phyloP scores from a whole-genome alignment of 2,329 filamentous ascomycete genomes.

The Alternaria sp. region DNA sequence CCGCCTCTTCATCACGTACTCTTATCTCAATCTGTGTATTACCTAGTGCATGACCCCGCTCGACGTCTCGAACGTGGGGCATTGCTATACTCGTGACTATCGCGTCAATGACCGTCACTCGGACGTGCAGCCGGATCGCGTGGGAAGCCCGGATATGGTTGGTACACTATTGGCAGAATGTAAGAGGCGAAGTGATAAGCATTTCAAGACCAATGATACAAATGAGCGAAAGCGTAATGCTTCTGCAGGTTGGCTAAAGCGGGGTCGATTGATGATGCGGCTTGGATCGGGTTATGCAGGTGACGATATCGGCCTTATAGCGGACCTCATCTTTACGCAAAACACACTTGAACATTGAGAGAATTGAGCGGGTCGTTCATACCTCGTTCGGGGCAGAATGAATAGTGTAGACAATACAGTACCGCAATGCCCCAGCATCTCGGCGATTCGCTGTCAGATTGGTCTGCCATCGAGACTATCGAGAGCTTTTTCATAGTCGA shows the following conservation, averaged over 20 bases:
- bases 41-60: slow-evolving; percentile 31
- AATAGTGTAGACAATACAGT: background rate
- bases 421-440: background rate
- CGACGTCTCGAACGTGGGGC: slow-evolving; percentile 25
- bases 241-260: slow-evolving; percentile 19
- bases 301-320: slow-evolving; percentile 10
- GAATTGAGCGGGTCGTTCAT: background rate
- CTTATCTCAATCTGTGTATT: slow-evolving; percentile 32
- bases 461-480: background rate
- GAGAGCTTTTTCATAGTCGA: background rate
- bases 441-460: background rate
- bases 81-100: slow-evolving; percentile 29
- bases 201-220: slow-evolving; percentile 3
- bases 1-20: slow-evolving; percentile 6
- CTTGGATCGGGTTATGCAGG: slow-evolving; percentile 21
- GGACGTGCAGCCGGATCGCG: slow-evolving; percentile 30
- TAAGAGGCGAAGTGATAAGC: slow-evolving; percentile 19
- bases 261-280: slow-evolving; percentile 17
- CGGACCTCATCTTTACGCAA: background rate
- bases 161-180: slow-evolving; percentile 4
- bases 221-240: background rate
- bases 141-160: slow-evolving; percentile 10
- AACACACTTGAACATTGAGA: background rate
- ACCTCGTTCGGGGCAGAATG: background rate
- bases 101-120: slow-evolving; percentile 27